phyloP scores from a whole-genome alignment of 2,329 filamentous ascomycete genomes.

The Coniella vitis region DNA sequence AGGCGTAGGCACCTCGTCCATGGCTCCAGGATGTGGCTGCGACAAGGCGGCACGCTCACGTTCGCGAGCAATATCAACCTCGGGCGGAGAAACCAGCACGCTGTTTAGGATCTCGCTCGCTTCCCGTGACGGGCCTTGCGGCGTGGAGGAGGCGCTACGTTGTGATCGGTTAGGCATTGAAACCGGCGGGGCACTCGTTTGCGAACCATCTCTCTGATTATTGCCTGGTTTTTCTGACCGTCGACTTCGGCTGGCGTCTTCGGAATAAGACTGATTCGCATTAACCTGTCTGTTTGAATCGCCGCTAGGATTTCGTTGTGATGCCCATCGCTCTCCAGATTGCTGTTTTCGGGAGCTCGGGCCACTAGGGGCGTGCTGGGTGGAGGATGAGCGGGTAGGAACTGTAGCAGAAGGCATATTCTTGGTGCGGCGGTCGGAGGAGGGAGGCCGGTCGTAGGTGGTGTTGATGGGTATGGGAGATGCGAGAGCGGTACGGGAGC shows the following conservation, averaged over 20 bases:
- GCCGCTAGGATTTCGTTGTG: slow-evolving; percentile 20
- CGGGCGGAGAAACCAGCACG: slow-evolving; percentile 68
- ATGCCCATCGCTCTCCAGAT: slow-evolving; percentile 6
- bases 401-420: slow-evolving; percentile 67
- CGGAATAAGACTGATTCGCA: slow-evolving; percentile 22
- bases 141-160: slow-evolving; percentile 41
- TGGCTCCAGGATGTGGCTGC: slow-evolving; percentile 33
- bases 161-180: slow-evolving; percentile 40
- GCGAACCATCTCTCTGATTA: slow-evolving; percentile 32
- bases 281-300: slow-evolving; percentile 29
- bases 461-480: slow-evolving; percentile 32
- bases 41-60: slow-evolving; percentile 62
- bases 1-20: slow-evolving; percentile 38
- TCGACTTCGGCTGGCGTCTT: slow-evolving; percentile 33
- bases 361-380: slow-evolving; percentile 39
- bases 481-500: slow-evolving; percentile 39
- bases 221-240: slow-evolving; percentile 32
- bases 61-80: slow-evolving; percentile 66
- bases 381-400: slow-evolving; percentile 70
- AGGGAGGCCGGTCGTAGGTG: slow-evolving; percentile 34
- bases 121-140: slow-evolving; percentile 61
- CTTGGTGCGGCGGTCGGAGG: slow-evolving; percentile 44
- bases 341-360: slow-evolving; percentile 36
- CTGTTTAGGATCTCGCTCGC: slow-evolving; percentile 73
- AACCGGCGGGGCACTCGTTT: slow-evolving; percentile 24